Base-by-base conservation (phyloP, 148 eudicot species). In the Fagopyrum esculentum region DNA sequence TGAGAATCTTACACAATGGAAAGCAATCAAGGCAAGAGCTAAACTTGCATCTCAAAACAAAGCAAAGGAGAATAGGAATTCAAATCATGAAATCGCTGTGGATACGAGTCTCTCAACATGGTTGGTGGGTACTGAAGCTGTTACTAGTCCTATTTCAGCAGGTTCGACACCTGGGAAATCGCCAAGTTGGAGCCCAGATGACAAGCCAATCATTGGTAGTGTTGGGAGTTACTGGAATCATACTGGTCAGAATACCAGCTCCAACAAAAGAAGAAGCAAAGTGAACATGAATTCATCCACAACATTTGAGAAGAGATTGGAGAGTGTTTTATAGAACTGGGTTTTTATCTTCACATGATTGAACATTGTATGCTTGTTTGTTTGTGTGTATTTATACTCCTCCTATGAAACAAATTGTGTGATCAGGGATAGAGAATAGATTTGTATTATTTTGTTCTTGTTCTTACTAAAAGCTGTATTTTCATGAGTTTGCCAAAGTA, bases 51-150 rank as follows among this genome's bases (percentile, higher is more conserved):
- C 59, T 9, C 49, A 48, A 12, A 66, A 60, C 60, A 80, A 80
- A 79, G 86, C 84, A 52, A 89, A 90, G 80, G 87, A 88, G 85
- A 90, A 86, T 72, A 71, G 11, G 51, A 19, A 19, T 19, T 9
- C 30, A 35, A 71, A 72, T 46, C 19, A 71, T 22, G 66, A 77
- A 49, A 69, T 78, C 19, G 85, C 84, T 13, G 85, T 84, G 16
- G 92, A 89, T 51, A 83, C 89, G 10, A 91, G 96, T 44, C 89
- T 91, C 44, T 89, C 96, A 3, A 89, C 85, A 49, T 91, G 96
- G 96, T 76, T 91, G 57, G 82, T 69, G 52, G 81, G 83, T 6
- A 80, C 85, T 16, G 87, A 79, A 76, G 47, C 56, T 69, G 74
- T 51, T 26, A 71, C 80, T 46, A 59, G 22, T 29, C 59, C 78